Percentiles rank a stretch among this genome's conserved stretches.
Evolutionary conservation across 495 filamentous ascomycete species (phyloP).

Genomic region (Annulohypoxylon nitens): DNA sequence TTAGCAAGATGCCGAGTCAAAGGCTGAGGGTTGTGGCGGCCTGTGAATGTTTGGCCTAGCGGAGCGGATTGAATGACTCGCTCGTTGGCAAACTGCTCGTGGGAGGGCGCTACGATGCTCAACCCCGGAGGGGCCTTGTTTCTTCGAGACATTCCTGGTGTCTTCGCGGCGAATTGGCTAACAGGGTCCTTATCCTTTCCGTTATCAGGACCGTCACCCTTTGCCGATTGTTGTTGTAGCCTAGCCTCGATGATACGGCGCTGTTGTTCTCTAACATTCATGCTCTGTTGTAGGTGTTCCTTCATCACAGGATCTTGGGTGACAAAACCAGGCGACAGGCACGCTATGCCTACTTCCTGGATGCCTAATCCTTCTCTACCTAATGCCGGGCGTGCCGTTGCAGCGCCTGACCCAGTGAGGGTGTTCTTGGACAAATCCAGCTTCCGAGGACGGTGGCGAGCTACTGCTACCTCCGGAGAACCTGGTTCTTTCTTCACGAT

Average conservation of each 20-base stretch:
- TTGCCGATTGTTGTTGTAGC: constrained; percentile 86
- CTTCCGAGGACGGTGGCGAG: constrained; percentile 86
- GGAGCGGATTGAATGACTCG: constrained; percentile 97
- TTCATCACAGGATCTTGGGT: constrained; percentile 97
- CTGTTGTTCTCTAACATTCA: constrained; percentile 94
- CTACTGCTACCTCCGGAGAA: constrained; percentile 79
- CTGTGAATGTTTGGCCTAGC: constrained; percentile 95
- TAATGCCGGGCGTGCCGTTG: constrained; percentile 76
- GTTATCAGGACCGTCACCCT: constrained; percentile 72
- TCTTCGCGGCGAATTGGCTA: constrained; percentile 70
- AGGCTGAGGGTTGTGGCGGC: constrained; percentile 84
- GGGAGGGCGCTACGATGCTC: constrained; percentile 96
- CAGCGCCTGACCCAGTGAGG: constrained; percentile 66
- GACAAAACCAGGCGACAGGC: constrained; percentile 93
- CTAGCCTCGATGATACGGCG: constrained; percentile 93
- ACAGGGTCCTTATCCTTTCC: constrained; percentile 67
- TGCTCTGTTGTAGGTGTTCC: constrained; percentile 92
- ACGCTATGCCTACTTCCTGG: constrained; percentile 94
- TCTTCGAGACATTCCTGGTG: constrained; percentile 71
- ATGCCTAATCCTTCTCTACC: constrained; percentile 85
- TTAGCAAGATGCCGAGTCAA: constrained; percentile 86
- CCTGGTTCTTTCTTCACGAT: constrained; percentile 97
- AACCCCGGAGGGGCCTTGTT: constrained; percentile 90
- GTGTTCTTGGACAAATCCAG: constrained; percentile 88
- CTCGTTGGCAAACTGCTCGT: constrained; percentile 94